A percentile compares a stretch with the other conserved stretches of the same genome.
Conservation (phyloP, 2,329 filamentous ascomycete species). For the Neofusicoccum sp. region DNA sequence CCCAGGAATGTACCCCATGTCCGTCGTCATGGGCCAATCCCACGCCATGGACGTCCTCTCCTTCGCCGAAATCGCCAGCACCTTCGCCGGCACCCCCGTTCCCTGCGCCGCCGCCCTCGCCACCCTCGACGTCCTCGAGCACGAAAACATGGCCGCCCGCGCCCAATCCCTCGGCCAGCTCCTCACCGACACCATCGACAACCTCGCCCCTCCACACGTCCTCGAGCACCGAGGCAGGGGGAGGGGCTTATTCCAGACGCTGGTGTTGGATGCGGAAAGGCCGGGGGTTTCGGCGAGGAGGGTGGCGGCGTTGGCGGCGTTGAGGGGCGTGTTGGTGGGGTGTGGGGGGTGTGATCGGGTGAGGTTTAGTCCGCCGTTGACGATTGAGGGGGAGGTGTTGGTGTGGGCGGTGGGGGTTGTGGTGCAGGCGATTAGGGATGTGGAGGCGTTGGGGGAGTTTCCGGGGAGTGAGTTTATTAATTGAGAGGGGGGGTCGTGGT, state of each 20-base stretch:
- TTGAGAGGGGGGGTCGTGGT: not conserved
- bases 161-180: not conserved
- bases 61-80: slow-evolving; percentile 19
- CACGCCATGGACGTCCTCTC: slow-evolving; percentile 17
- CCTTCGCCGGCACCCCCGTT: slow-evolving; percentile 21
- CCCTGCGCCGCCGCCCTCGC: not conserved
- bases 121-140: not conserved
- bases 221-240: not conserved
- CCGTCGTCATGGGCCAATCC: slow-evolving; percentile 19
- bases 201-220: not conserved
- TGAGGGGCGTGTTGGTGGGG: not conserved
- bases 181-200: not conserved
- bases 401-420: not conserved
- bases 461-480: not conserved
- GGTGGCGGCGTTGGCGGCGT: not conserved
- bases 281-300: not conserved
- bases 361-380: slow-evolving; percentile 4
- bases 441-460: not conserved
- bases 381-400: not conserved
- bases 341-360: not conserved
- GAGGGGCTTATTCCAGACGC: not conserved
- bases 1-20: not conserved
- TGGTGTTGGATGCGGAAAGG: not conserved
- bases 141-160: not conserved
- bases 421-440: not conserved